These are phyloP conservation scores for Ogataea methanolica DNA, from an alignment of 805 yeast genomes.

Conservation along the genomic window DNA sequence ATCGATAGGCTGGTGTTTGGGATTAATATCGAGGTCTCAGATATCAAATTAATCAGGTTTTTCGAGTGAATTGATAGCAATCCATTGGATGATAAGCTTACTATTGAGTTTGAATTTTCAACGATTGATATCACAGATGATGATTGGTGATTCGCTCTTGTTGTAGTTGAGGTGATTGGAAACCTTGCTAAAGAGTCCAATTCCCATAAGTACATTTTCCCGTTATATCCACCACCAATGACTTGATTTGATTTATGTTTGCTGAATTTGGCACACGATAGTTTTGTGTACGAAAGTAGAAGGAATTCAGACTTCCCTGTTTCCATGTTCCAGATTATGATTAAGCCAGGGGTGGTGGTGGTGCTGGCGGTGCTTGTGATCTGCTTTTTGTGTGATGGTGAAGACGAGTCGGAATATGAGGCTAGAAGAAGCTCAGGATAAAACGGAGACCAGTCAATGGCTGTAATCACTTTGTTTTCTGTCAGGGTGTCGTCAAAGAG, in stretches of 20 bases:
- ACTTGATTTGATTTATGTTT: constrained; percentile 34
- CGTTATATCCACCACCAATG: constrained; percentile 46
- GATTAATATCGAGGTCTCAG: constrained; percentile 2
- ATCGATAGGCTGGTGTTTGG: constrained; percentile 3
- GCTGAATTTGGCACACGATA: constrained; percentile 38
- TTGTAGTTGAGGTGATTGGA: constrained; percentile 15
- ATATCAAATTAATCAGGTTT: constrained; percentile 17
- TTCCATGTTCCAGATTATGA: constrained; percentile 28
- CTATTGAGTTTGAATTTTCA: constrained; percentile 24
- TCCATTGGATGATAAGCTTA: constrained; percentile 21
- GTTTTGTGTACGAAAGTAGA: constrained; percentile 36
- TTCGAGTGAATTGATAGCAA: constrained; percentile 16
- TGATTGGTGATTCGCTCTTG: not conserved
- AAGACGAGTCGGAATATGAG: constrained; percentile 10
- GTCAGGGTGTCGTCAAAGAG: constrained; percentile 5
- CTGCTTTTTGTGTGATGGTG: not conserved
- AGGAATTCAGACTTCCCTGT: constrained; percentile 31
- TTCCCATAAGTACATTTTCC: constrained; percentile 50
- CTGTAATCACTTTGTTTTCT: constrained; percentile 14
- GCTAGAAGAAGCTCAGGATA: constrained; percentile 26
- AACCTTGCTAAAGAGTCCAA: constrained; percentile 26
- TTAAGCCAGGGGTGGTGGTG: constrained; percentile 8
- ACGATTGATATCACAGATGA: constrained; percentile 19
- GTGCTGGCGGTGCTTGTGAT: not conserved
- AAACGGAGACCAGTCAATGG: constrained; percentile 29